Base-by-base conservation (phyloP, 805 yeast species). In the Scheffersomyces lignosus region DNA sequence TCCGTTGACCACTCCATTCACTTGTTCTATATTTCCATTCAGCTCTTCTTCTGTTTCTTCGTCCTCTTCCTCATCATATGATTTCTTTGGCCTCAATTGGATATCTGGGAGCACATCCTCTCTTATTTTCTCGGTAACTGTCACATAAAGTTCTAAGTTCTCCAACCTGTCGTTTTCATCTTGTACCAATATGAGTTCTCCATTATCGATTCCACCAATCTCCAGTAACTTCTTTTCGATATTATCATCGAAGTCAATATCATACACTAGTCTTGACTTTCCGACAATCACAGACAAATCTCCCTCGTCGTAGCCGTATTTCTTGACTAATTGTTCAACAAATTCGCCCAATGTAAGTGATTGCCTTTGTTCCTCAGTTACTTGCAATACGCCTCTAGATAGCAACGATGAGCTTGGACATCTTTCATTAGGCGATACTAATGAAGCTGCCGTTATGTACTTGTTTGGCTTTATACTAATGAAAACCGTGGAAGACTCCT, bases 161-260 rank as follows among this genome's bases (percentile, higher is more conserved):
- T 79, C 83, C 29, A 74, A 60, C 23, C 58, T 63, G 44, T 86
- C 96, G 27, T 80, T 82, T 36, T 91, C 96, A 60, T 93, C 99
- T 31, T 83, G 78, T 13, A 93, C 71, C 1, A 83, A 73, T 12
- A 93, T 27, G 15, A 82, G 68, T 15, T 80, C 73, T n/a, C 91
- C 93, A 33, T 67, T 62, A 4, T 45, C 48, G 18, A 89, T 64
- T 7, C 84, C 83, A 12, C 83, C 58, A 8, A 66, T 38, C 1
- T 75, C 77, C 1, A 44, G 38, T 13, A 93, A 61, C 0, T 70
- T 56, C 23, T 64, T 68, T 0, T 63, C 66, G 9, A 70, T 49
- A 51, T 91, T 82, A 52, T 90, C 98, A 33, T 87, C 96, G 57
- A 87, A 89, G 52, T 91, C 99, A 39, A 72, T 72, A 61, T 93